Base-by-base conservation (phyloP, 1,284 basidiomycete genomes). In the Rhizopogon parksii region DNA sequence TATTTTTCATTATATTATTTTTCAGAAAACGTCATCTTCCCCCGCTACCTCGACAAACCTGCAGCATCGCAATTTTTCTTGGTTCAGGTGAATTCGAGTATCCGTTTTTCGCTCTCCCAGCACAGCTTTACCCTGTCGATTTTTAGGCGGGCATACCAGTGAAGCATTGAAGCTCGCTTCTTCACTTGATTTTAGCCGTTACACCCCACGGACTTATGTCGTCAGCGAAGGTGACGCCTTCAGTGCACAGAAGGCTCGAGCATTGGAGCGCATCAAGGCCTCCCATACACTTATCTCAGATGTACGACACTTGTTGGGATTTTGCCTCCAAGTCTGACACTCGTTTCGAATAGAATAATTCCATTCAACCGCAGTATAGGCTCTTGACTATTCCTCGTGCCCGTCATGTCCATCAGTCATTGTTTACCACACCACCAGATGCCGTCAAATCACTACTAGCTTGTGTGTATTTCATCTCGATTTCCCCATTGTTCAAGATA, bases 121-220 rank as follows among this genome's bases (percentile, higher is more conserved):
- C 21, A 15, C 30, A 14, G 45, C 47, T 36, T 19, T 8, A 37
- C 48, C 17, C 50, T 56, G 46, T 49, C 40, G 50, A 40, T 52
- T 56, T 51, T 40, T 49, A 95, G 95, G 96, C 27, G 96, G 96
- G 0, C 96, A 99, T 69, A 97, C 95, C 5, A 85, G 82, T 56
- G 96, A 99, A 74, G 86, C 89, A 54, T 69, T 95, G 47, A 73
- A 78, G 25, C 75, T 99, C 15, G 59, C 91, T n/a, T 84, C 84
- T 2, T 72, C 84, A 4, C 70, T 99, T 36, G 85, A 95, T 62
- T 85, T 86, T 51, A 61, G 73, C 14, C 82, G 87, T 42, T 98
- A 95, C 68, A 72, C 72, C 1, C 85, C 81, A 11, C 76, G 95
- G 46, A 82, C 77, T 27, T 99, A 98, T 64, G 78, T 97, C 51